These are phyloP conservation scores for Penicillium aurantiogriseum DNA, from an alignment of 2,329 filamentous ascomycete species.

Conservation along the genomic window DNA sequence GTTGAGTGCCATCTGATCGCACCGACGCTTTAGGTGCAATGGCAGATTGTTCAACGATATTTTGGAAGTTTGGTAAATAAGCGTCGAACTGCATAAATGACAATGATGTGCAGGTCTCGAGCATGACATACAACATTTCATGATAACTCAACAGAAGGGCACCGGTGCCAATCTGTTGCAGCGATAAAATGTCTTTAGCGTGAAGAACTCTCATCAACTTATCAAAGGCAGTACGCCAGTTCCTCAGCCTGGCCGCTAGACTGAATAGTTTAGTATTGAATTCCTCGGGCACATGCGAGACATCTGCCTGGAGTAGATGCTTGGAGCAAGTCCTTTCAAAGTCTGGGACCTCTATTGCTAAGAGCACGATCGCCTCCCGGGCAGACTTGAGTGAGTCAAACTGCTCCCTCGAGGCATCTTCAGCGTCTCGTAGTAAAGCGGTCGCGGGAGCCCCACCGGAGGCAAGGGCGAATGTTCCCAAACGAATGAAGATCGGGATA, in stretches of 20 bases:
- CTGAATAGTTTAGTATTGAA: conserved; percentile 13
- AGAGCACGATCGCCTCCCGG: conserved; percentile 26
- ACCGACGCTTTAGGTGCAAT: conserved; percentile 21
- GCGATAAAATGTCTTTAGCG: conserved; percentile 7
- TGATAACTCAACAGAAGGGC: conserved; percentile 27
- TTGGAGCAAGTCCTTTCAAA: conserved; percentile 24
- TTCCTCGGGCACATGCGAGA: conserved; percentile 14
- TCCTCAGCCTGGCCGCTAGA: conserved; percentile 18
- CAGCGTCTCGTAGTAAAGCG: conserved; percentile 16
- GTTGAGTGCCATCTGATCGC: conserved; percentile 25
- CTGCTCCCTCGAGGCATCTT: neutral
- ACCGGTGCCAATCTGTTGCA: conserved; percentile 15
- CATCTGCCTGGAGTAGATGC: conserved; percentile 12
- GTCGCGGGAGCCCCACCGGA: conserved; percentile 13
- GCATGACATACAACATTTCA: conserved; percentile 25
- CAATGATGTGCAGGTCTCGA: conserved; percentile 22
- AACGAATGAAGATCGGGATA: conserved; percentile 31
- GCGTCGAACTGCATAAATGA: conserved; percentile 22
- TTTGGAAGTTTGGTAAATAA: conserved; percentile 26
- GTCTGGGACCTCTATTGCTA: conserved; percentile 24
- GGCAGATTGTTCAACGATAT: conserved; percentile 27
- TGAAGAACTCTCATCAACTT: conserved; percentile 14
- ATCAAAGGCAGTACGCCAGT: conserved; percentile 26
- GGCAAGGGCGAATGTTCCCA: conserved; percentile 24
- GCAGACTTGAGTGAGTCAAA: conserved; percentile 27